Evolutionary conservation across 345 rosid species (phyloP).

Genomic region (Pugionium dolabratum): DNA sequence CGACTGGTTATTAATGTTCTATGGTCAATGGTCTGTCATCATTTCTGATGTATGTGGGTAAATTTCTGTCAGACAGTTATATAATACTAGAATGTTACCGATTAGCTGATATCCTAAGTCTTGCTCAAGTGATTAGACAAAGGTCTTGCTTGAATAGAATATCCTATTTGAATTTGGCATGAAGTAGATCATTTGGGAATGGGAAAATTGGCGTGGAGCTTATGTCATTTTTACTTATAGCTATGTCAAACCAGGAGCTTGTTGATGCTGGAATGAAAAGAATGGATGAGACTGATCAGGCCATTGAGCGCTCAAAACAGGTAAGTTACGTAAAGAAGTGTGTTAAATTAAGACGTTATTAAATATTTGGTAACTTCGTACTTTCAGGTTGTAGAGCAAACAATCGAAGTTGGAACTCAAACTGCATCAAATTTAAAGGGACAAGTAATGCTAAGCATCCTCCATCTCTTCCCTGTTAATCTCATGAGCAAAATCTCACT

Average conservation of each 20-base stretch:
- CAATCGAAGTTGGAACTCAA: slow-evolving; percentile 97
- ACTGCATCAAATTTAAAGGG: slow-evolving; percentile 89
- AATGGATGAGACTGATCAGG: slow-evolving; percentile 98
- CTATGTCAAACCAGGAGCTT: slow-evolving; percentile 94
- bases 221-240: slow-evolving; percentile 42
- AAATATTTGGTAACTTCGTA: slow-evolving; percentile 28
- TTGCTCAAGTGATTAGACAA: not conserved
- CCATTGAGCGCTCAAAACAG: slow-evolving; percentile 89
- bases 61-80: not conserved
- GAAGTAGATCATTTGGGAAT: slow-evolving; percentile 14
- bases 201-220: slow-evolving; percentile 9
- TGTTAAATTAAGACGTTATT: slow-evolving; percentile 13
- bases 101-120: slow-evolving; percentile 5
- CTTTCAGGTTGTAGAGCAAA: slow-evolving; percentile 86
- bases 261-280: slow-evolving; percentile 71
- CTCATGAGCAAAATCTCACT: slow-evolving; percentile 2
- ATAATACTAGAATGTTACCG: not conserved
- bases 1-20: slow-evolving; percentile 10
- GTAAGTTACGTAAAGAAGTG: slow-evolving; percentile 36
- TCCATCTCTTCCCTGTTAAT: not conserved
- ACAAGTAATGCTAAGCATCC: slow-evolving; percentile 56
- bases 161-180: slow-evolving; percentile 1
- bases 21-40: slow-evolving; percentile 2
- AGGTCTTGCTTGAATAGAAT: not conserved
- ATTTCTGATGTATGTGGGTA: slow-evolving; percentile 17